These are phyloP conservation scores for Amaranthus cruentus DNA, from an alignment of 148 eudicot genomes.

Conservation along the genomic window DNA sequence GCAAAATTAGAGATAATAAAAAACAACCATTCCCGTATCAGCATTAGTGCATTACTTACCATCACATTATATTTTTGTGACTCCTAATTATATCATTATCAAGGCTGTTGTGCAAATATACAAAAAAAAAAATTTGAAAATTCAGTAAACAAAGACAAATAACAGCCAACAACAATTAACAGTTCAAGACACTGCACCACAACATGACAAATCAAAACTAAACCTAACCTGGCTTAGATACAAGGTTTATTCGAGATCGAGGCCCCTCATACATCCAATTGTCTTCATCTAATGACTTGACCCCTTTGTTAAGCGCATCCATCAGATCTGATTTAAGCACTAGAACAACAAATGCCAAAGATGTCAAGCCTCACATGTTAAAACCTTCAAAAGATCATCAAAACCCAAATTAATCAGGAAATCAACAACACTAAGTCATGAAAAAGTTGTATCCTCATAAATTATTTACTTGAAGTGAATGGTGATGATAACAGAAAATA, in stretches of 20 bases:
- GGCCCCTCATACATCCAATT: slow-evolving; percentile 98
- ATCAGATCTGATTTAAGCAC: slow-evolving; percentile 75
- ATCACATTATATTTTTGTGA: background rate
- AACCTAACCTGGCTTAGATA: slow-evolving; percentile 62
- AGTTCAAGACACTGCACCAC: background rate
- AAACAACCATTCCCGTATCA: background rate
- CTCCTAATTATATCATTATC: background rate
- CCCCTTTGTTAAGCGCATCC: slow-evolving; percentile 72
- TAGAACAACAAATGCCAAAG: slow-evolving; percentile 21
- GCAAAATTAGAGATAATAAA: background rate
- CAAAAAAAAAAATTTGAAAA: background rate
- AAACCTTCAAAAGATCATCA: background rate
- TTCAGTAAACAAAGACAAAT: background rate
- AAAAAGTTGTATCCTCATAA: background rate
- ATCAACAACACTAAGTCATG: too few species aligned
- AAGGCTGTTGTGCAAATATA: background rate
- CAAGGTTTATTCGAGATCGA: slow-evolving; percentile 77
- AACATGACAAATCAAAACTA: background rate
- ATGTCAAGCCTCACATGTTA: background rate
- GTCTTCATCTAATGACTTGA: slow-evolving; percentile 89
- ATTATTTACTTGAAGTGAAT: background rate
- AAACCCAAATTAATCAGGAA: background rate
- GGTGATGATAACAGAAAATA: background rate
- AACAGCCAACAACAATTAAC: background rate
- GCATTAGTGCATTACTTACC: background rate